These are phyloP conservation scores for Orobanche coerulescens DNA, from an alignment of 257 asterid genomes.

Conservation along the genomic window DNA sequence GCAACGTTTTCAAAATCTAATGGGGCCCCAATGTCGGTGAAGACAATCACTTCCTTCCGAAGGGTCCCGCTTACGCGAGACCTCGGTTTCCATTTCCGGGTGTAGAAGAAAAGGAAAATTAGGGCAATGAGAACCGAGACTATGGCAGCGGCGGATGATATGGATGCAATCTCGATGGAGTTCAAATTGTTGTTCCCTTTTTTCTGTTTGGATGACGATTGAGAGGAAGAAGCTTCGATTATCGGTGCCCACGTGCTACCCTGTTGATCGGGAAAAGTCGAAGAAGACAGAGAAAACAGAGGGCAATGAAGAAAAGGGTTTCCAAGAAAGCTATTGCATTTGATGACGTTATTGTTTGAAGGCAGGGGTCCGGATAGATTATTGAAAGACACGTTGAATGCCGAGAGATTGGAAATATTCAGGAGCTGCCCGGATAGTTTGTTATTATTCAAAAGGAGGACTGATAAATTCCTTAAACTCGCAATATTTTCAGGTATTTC, in stretches of 20 bases:
- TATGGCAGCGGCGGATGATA: constrained; percentile 75
- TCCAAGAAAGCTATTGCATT: constrained; percentile 65
- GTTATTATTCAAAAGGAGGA: constrained; percentile 63
- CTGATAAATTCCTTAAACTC: constrained; percentile 45
- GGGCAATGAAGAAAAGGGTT: constrained; percentile 65
- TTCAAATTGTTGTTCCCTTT: constrained; percentile 34
- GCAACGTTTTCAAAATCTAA: constrained; percentile 75
- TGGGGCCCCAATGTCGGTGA: constrained; percentile 68
- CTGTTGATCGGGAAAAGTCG: constrained; percentile 43
- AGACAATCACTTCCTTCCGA: constrained; percentile 69
- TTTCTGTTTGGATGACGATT: constrained; percentile 30
- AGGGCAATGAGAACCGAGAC: constrained; percentile 71
- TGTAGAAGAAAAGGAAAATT: constrained; percentile 59
- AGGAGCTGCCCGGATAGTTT: constrained; percentile 74
- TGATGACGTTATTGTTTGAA: constrained; percentile 33
- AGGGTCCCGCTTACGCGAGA: constrained; percentile 80
- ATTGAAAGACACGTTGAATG: constrained; percentile 74
- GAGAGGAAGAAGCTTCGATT: constrained; percentile 29
- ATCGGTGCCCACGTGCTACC: constrained; percentile 37
- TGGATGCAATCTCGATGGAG: constrained; percentile 77
- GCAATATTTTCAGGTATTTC: constrained; percentile 54
- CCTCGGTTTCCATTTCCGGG: constrained; percentile 70
- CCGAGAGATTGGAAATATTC: constrained; percentile 40
- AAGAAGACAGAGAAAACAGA: constrained; percentile 39
- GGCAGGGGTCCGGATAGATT: constrained; percentile 72